A percentile compares a stretch with the other conserved stretches of the same genome.
These are phyloP conservation scores for Nakazawaea anatomiae DNA, from an alignment of 805 yeast genomes.

Conservation along the genomic window DNA sequence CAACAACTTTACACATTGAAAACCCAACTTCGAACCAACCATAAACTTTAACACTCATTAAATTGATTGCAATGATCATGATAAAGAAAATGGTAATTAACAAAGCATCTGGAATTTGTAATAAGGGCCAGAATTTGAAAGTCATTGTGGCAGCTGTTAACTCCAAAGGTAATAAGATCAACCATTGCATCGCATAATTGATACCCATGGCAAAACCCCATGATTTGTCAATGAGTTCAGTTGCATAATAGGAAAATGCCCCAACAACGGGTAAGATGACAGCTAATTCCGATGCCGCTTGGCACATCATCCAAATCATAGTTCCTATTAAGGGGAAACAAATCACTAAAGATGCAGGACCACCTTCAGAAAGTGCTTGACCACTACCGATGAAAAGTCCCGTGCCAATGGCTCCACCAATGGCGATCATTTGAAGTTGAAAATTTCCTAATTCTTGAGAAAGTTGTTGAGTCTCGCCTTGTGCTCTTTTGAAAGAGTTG, in stretches of 20 bases:
- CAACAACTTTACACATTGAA: constrained; percentile 41
- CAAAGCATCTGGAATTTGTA: constrained; percentile 35
- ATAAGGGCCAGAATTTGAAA: constrained; percentile 40
- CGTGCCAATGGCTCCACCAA: constrained; percentile 65
- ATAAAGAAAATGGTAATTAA: constrained; percentile 47
- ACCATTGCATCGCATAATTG: constrained; percentile 49
- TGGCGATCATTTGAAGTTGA: constrained; percentile 61
- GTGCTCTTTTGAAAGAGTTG: constrained; percentile 6
- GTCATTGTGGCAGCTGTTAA: constrained; percentile 50
- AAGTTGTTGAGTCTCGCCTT: constrained; percentile 9
- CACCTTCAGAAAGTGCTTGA: constrained; percentile 49
- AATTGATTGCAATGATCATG: constrained; percentile 39
- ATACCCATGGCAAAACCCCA: constrained; percentile 61
- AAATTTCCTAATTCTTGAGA: constrained; percentile 21
- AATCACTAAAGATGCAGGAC: constrained; percentile 58
- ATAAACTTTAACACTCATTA: constrained; percentile 50
- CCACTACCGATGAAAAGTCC: constrained; percentile 68
- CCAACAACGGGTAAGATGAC: constrained; percentile 60
- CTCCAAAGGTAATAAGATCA: constrained; percentile 45
- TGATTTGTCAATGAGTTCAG: constrained; percentile 54
- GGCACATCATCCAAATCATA: constrained; percentile 53
- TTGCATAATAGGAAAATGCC: constrained; percentile 56
- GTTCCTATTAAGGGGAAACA: constrained; percentile 50
- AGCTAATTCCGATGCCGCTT: constrained; percentile 56
- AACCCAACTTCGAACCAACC: constrained; percentile 50